These are phyloP conservation scores for Tephrocybe sp. DNA, from an alignment of 768 basidiomycete genomes.

Conservation along the genomic window DNA sequence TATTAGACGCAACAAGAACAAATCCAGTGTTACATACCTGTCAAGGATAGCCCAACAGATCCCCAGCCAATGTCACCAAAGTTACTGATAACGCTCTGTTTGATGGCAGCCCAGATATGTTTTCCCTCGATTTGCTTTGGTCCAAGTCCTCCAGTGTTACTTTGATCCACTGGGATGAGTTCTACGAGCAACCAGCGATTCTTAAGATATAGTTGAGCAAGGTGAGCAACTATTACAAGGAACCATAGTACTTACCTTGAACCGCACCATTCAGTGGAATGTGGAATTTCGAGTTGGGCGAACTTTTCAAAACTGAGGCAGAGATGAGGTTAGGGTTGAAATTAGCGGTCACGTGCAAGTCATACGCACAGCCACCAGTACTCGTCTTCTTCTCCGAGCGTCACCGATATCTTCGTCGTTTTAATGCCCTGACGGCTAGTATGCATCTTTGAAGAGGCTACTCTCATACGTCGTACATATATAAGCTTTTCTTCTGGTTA, in stretches of 20 bases:
- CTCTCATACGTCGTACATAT: too few species aligned
- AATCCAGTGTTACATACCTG: constrained; percentile 51
- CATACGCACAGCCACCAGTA: too few species aligned
- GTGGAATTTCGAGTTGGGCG: not conserved
- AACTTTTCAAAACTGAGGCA: too few species aligned
- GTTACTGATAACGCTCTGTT: constrained; percentile 65
- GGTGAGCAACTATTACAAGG: too few species aligned
- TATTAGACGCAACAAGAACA: constrained; percentile 1
- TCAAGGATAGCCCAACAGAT: constrained; percentile 67
- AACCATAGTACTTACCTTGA: constrained; percentile 15
- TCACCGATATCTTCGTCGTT: too few species aligned
- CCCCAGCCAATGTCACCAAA: constrained; percentile 92
- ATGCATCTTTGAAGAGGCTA: too few species aligned
- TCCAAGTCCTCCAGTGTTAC: constrained; percentile 19
- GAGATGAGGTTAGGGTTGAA: too few species aligned
- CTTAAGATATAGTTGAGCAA: constrained; percentile 32
- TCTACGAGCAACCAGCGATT: constrained; percentile 91
- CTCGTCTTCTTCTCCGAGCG: too few species aligned
- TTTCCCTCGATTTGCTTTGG: constrained; percentile 51
- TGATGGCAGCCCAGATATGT: constrained; percentile 66
- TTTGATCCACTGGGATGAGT: constrained; percentile 54
- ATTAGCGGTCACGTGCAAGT: too few species aligned
- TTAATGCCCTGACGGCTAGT: too few species aligned
- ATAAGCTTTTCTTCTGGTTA: too few species aligned
- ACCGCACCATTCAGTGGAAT: constrained; percentile 18